phyloP scores from a whole-genome alignment of 192 early-diverging fungal genomes.

The Linnemannia zychae region DNA sequence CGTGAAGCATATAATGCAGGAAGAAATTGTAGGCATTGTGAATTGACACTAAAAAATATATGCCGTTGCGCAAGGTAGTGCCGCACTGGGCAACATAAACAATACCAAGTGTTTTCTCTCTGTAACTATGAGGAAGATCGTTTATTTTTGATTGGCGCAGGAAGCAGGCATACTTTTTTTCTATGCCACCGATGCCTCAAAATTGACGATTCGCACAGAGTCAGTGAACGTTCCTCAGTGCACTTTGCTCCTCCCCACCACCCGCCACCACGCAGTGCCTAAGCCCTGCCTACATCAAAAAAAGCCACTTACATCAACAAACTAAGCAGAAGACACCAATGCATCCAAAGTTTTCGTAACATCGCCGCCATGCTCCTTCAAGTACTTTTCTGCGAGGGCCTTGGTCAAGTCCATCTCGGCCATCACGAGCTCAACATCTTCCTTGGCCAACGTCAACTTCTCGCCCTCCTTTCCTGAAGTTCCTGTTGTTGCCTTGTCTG shows the following conservation, averaged over 20 bases:
- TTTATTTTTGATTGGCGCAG: background rate
- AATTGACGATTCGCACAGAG: too few relatives aligned
- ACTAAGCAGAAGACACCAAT: slow-evolving; percentile 34
- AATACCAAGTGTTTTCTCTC: too few relatives aligned
- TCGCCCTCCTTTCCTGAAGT: slow-evolving; percentile 54
- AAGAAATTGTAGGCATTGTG: too few relatives aligned
- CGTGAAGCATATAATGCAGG: too few relatives aligned
- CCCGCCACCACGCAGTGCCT: too few relatives aligned
- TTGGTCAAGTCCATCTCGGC: slow-evolving; percentile 64
- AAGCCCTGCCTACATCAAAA: too few relatives aligned
- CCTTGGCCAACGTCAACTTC: slow-evolving; percentile 63
- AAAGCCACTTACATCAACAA: background rate
- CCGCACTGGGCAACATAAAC: too few relatives aligned
- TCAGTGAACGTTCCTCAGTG: too few relatives aligned
- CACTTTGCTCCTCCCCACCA: too few relatives aligned
- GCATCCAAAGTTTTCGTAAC: slow-evolving; percentile 58
- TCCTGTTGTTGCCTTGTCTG: slow-evolving; percentile 39
- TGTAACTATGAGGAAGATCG: background rate
- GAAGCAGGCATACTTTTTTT: background rate
- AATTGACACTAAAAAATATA: too few relatives aligned
- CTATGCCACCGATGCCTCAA: too few relatives aligned
- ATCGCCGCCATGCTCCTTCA: slow-evolving; percentile 65
- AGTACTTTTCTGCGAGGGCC: slow-evolving; percentile 59
- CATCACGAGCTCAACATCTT: slow-evolving; percentile 69
- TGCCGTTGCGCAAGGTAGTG: too few relatives aligned